phyloP scores from a whole-genome alignment of 352 stramenopile genomes.

The Phytopythium aichiense region DNA sequence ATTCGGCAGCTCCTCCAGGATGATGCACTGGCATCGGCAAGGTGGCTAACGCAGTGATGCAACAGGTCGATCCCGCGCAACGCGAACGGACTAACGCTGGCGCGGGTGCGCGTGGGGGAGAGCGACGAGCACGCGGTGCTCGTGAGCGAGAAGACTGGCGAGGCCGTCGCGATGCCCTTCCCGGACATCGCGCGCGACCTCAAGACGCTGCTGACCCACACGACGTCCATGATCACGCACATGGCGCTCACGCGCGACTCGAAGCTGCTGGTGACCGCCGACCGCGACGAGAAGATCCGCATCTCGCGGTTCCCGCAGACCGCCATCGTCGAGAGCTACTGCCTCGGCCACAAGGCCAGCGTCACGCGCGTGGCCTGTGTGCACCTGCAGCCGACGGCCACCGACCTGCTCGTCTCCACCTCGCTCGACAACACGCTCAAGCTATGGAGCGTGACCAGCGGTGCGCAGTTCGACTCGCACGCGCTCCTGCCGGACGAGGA shows the following conservation, averaged over 20 bases:
- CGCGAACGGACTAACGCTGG: conserved; percentile 61
- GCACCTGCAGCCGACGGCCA: conserved; percentile 18
- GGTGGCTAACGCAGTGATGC: neutral
- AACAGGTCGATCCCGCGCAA: conserved; percentile 51
- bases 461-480: conserved; percentile 52
- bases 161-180: conserved; percentile 76
- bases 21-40: neutral
- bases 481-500: conserved; percentile 31
- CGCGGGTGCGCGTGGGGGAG: conserved; percentile 12
- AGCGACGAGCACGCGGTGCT: conserved; percentile 54
- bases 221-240: conserved; percentile 85
- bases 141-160: conserved; percentile 78
- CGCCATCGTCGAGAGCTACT: conserved; percentile 78
- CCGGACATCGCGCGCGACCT: conserved; percentile 57
- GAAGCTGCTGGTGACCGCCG: conserved; percentile 61
- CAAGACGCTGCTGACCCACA: conserved; percentile 79
- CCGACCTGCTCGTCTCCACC: conserved; percentile 56
- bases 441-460: conserved; percentile 57
- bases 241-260: conserved; percentile 52
- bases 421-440: conserved; percentile 83
- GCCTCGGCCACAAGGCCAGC: conserved; percentile 67
- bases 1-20: neutral
- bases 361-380: conserved; percentile 57
- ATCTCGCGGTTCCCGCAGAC: conserved; percentile 76
- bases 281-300: conserved; percentile 85